Conservation (phyloP, 2,329 filamentous ascomycete species). For the Penicillium brevicompactum region DNA sequence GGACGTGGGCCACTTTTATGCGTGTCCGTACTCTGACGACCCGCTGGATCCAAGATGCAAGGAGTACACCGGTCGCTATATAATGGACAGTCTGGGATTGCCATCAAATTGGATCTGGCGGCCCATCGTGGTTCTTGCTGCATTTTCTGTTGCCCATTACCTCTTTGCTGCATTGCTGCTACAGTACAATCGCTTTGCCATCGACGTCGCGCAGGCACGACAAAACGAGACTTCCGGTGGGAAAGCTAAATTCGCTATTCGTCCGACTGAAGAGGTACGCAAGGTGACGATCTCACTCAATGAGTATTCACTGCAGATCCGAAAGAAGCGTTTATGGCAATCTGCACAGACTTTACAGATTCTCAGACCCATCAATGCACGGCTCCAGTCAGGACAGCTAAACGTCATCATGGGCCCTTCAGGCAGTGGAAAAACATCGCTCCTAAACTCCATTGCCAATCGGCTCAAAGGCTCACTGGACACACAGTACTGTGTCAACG, state of each 20-base stretch:
- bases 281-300: slow-evolving; percentile 68
- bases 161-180: slow-evolving; percentile 63
- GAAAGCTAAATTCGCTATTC: slow-evolving; percentile 67
- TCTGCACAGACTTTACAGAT: slow-evolving; percentile 51
- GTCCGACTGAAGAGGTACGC: slow-evolving; percentile 57
- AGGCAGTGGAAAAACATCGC: slow-evolving; percentile 73
- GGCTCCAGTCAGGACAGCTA: slow-evolving; percentile 67
- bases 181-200: slow-evolving; percentile 66
- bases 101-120: slow-evolving; percentile 67
- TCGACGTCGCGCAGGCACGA: slow-evolving; percentile 67
- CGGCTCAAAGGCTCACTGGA: slow-evolving; percentile 64
- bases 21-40: slow-evolving; percentile 68
- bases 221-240: slow-evolving; percentile 63
- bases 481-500: slow-evolving; percentile 64
- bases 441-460: slow-evolving; percentile 72
- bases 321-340: slow-evolving; percentile 61
- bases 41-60: slow-evolving; percentile 65
- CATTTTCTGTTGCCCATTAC: slow-evolving; percentile 67
- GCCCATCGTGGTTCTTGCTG: slow-evolving; percentile 65
- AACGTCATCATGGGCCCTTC: slow-evolving; percentile 83
- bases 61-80: slow-evolving; percentile 69
- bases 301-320: slow-evolving; percentile 64
- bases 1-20: slow-evolving; percentile 65
- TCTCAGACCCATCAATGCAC: slow-evolving; percentile 66
- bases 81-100: slow-evolving; percentile 70